A percentile compares a stretch with the other conserved stretches of the same genome.
These are phyloP conservation scores for Tulasnella sp. DNA, from an alignment of 768 basidiomycete species.

Conservation along the genomic window DNA sequence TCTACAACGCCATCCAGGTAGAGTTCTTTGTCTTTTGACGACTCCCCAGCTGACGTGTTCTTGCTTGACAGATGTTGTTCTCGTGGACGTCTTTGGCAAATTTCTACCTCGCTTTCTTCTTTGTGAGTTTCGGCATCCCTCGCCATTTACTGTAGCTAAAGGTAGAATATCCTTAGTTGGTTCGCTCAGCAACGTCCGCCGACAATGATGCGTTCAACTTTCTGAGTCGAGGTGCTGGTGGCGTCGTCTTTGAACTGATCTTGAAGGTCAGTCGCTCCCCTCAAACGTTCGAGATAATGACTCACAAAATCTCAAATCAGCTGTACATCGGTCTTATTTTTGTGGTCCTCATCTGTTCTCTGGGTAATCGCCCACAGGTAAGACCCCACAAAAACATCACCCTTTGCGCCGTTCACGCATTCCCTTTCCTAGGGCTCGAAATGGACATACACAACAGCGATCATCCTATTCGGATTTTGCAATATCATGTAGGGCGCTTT, in stretches of 20 bases:
- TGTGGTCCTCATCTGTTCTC: slow-evolving; percentile 70
- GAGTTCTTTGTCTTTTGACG: slow-evolving; percentile 19
- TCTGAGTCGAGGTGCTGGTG: slow-evolving; percentile 56
- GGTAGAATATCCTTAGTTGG: slow-evolving; percentile 39
- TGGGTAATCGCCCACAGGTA: slow-evolving; percentile 70
- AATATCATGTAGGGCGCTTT: slow-evolving; percentile 30
- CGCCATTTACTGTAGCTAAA: background rate
- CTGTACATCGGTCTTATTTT: slow-evolving; percentile 79
- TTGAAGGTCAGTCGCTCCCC: slow-evolving; percentile 31
- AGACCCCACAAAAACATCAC: background rate
- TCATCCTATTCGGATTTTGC: slow-evolving; percentile 66
- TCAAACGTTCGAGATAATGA: background rate
- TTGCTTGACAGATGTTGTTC: slow-evolving; percentile 58
- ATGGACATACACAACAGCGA: slow-evolving; percentile 66
- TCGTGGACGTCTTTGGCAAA: slow-evolving; percentile 91
- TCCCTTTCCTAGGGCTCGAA: slow-evolving; percentile 46
- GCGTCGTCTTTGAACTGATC: slow-evolving; percentile 66
- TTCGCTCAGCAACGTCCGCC: slow-evolving; percentile 59
- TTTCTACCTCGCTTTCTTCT: slow-evolving; percentile 91
- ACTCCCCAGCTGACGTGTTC: slow-evolving; percentile 5
- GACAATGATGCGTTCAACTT: slow-evolving; percentile 67
- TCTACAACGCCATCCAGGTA: slow-evolving; percentile 61
- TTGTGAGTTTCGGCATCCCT: background rate
- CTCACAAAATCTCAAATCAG: slow-evolving; percentile 24
- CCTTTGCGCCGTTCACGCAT: background rate